Evolutionary conservation across 2,329 filamentous ascomycete species (phyloP), one percentile per base, ranked within the genome.

Genomic region (Calonectria crousiana): DNA sequence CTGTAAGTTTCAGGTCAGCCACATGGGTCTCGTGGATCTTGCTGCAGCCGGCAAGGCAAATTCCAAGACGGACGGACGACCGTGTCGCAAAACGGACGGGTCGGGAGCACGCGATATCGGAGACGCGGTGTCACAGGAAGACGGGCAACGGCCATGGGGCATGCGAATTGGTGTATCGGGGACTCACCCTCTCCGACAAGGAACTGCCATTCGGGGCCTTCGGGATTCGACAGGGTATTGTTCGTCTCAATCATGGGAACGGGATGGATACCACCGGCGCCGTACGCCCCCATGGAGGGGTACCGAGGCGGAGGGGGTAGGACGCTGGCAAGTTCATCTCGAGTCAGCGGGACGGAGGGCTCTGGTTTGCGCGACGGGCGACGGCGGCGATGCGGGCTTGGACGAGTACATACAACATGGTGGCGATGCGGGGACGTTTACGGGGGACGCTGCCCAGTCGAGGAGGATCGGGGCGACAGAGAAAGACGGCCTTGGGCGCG

Each of bases 231-330:
- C 75, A 99, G 88, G 49, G 92, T 93, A 83, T 98, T 99, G 85
- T 97, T 98, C 69, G 96, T 98, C 89, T 99, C 97, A 82, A 98
- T 93, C 84, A 98, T 91, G 47, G 94, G 93, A 47, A 92, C 89
- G 67, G 92, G 89, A 83, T 93, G 90, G 75, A 92, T 90, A 77
- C 92, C 92, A 69, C 93, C 90, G 77, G 91, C 91, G 79, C 93
- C 93, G 87, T 94, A 94, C 77, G 93, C 92, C 81, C 91, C 89
- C 81, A 92, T 90, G 78, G 92, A 91, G 71, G 95, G 93, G 88
- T 98, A 98, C 84, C 95, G 92, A 74, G 94, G 93, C 75, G 95
- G 95, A 76, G 95, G 96, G 74, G 96, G 95, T 80, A 98, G 90
- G 79, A 97, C 95, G 86, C 94, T 95, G 78, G 62, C 76, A 47